A percentile compares a stretch with the other conserved stretches of the same genome.
Evolutionary conservation across 495 filamentous ascomycete species (phyloP).

Genomic region (Tuber aestivum): DNA sequence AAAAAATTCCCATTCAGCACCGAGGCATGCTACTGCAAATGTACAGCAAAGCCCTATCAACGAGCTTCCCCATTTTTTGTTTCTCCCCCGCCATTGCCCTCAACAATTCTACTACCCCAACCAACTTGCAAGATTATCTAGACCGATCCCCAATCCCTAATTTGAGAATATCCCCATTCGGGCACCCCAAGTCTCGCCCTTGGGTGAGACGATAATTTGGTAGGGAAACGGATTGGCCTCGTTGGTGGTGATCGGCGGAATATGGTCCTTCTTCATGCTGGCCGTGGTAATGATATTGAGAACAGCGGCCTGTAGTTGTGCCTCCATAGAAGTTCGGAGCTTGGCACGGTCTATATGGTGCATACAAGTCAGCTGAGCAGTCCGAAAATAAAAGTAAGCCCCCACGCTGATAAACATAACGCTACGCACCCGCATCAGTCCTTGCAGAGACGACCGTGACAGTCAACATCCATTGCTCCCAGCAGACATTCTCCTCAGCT

Average conservation of each 20-base stretch:
- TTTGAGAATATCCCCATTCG: conserved; percentile 67
- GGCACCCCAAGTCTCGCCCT: conserved; percentile 70
- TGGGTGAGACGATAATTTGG: conserved; percentile 77
- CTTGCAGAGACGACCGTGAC: conserved; percentile 82
- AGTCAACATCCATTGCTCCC: conserved; percentile 92
- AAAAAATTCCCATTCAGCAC: neutral
- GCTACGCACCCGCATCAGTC: conserved; percentile 72
- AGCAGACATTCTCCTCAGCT: conserved; percentile 84
- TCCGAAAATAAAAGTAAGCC: neutral
- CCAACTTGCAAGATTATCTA: neutral
- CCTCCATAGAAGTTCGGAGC: conserved; percentile 79
- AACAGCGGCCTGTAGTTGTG: conserved; percentile 73
- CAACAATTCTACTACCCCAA: neutral
- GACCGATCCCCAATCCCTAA: neutral
- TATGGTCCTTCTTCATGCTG: conserved; percentile 88
- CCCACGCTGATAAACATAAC: neutral
- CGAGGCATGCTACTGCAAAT: neutral
- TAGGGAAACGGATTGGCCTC: conserved; percentile 94
- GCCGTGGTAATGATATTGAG: conserved; percentile 81
- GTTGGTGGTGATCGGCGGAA: conserved; percentile 90
- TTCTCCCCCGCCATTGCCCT: neutral
- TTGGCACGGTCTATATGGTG: conserved; percentile 64
- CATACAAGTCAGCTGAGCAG: conserved; percentile 6
- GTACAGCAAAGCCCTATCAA: neutral
- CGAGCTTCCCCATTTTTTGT: neutral